phyloP scores from a whole-genome alignment of 78 protist genomes.

The Parvularia atlantis region DNA sequence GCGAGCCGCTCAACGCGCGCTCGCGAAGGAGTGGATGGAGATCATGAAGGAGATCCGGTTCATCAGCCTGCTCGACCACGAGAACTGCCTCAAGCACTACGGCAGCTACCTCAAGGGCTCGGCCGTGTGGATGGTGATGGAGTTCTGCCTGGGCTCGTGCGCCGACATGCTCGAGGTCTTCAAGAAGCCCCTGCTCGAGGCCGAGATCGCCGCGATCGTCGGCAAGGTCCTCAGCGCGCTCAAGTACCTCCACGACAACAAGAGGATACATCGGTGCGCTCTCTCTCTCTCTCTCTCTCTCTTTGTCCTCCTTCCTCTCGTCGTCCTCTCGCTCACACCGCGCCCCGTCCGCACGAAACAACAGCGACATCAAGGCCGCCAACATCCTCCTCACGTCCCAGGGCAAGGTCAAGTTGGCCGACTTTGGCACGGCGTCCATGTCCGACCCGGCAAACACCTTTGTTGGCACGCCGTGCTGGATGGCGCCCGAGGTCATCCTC shows the following conservation, averaged over 20 bases:
- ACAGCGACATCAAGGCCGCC: conserved; percentile 17
- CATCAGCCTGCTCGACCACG: background rate
- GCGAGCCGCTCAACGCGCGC: too few relatives aligned
- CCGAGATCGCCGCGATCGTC: background rate
- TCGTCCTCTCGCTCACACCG: background rate
- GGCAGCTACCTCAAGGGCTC: background rate
- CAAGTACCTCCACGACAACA: background rate
- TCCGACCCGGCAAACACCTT: conserved; percentile 2
- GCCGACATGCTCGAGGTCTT: background rate
- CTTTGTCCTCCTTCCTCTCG: background rate
- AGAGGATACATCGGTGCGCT: background rate
- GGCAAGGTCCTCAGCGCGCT: background rate
- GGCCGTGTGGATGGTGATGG: background rate
- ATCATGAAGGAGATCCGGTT: background rate
- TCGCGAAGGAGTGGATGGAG: background rate
- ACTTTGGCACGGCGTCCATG: conserved; percentile 35
- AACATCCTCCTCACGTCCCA: conserved; percentile 6
- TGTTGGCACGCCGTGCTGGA: conserved; percentile 82
- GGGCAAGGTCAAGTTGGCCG: conserved; percentile 34
- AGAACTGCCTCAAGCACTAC: background rate
- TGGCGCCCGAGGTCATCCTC: conserved; percentile 70
- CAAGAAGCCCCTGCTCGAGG: background rate
- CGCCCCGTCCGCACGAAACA: background rate
- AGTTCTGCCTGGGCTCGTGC: background rate
- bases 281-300: background rate